These are phyloP conservation scores for Canna indica DNA, from an alignment of 176 grass and related monocot genomes.

Conservation along the genomic window DNA sequence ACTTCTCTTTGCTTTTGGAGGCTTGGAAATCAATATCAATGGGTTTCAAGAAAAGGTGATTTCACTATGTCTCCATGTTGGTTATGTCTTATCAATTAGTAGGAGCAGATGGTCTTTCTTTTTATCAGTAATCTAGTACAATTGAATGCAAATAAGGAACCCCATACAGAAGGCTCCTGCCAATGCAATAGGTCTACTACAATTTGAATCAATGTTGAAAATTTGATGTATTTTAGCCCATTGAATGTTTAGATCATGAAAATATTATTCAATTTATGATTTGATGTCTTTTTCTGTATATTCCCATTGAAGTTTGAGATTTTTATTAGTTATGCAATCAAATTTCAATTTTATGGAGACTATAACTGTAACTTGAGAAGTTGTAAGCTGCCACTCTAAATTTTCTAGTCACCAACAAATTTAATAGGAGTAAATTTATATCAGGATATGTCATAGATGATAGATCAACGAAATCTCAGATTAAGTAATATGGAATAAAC, in stretches of 20 bases:
- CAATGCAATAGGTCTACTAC: not conserved
- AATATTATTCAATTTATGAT: not conserved
- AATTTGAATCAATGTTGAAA: not conserved
- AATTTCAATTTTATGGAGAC: not conserved
- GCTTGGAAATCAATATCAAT: slow-evolving; percentile 92
- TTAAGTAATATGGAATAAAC: not conserved
- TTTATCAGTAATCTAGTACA: slow-evolving; percentile 2
- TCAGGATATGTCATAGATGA: not conserved
- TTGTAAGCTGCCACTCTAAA: not conserved
- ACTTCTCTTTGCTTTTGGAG: slow-evolving; percentile 80
- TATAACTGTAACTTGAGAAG: not conserved
- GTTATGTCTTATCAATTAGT: not conserved
- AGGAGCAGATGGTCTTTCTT: not conserved
- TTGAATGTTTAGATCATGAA: not conserved
- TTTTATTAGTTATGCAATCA: not conserved
- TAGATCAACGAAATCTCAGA: not conserved
- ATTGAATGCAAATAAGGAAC: not conserved
- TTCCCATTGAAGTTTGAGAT: not conserved
- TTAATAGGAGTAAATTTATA: not conserved
- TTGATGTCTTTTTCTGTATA: not conserved
- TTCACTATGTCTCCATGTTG: not conserved
- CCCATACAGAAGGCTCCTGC: not conserved
- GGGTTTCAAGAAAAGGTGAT: slow-evolving; percentile 93
- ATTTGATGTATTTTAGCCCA: not conserved
- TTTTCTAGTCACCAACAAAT: not conserved